Evolutionary conservation across 208 protist genomes (phyloP).

Genomic region (Leishmania lainsoni): DNA sequence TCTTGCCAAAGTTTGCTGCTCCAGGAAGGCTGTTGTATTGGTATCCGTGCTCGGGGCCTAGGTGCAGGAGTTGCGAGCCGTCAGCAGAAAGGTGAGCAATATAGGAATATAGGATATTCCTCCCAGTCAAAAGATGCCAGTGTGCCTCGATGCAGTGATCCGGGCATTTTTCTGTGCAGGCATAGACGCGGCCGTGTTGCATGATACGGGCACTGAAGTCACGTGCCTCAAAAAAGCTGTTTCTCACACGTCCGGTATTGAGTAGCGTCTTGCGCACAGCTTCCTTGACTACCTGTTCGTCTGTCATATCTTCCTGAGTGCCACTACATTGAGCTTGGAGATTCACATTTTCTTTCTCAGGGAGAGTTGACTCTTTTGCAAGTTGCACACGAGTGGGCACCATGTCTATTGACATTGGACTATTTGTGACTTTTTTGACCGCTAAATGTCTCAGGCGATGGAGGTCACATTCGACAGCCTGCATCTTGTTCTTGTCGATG

Average conservation of each 20-base stretch:
- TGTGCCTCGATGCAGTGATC: slow-evolving; percentile 73
- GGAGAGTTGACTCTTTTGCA: not conserved
- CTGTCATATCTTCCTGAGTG: slow-evolving; percentile 15
- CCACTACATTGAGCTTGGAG: not conserved
- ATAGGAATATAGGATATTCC: slow-evolving; percentile 75
- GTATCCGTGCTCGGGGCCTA: slow-evolving; percentile 82
- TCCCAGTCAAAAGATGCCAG: slow-evolving; percentile 80
- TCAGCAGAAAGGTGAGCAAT: slow-evolving; percentile 75
- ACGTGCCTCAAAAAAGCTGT: slow-evolving; percentile 78
- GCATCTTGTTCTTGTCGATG: slow-evolving; percentile 25
- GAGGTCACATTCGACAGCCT: slow-evolving; percentile 5
- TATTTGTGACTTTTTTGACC: slow-evolving; percentile 19
- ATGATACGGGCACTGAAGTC: slow-evolving; percentile 69
- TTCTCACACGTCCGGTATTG: slow-evolving; percentile 74
- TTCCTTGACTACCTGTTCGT: slow-evolving; percentile 8
- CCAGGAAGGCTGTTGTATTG: slow-evolving; percentile 89
- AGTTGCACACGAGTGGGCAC: not conserved
- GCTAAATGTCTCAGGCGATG: slow-evolving; percentile 5
- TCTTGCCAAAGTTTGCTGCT: slow-evolving; percentile 72
- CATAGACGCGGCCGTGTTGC: slow-evolving; percentile 71
- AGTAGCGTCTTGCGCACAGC: slow-evolving; percentile 65
- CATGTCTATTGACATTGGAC: not conserved
- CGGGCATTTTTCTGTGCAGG: slow-evolving; percentile 70
- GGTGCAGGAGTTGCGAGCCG: slow-evolving; percentile 55
- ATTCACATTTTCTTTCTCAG: not conserved